phyloP scores from a whole-genome alignment of 305 asterid genomes.

The Fraxinus paxiana region DNA sequence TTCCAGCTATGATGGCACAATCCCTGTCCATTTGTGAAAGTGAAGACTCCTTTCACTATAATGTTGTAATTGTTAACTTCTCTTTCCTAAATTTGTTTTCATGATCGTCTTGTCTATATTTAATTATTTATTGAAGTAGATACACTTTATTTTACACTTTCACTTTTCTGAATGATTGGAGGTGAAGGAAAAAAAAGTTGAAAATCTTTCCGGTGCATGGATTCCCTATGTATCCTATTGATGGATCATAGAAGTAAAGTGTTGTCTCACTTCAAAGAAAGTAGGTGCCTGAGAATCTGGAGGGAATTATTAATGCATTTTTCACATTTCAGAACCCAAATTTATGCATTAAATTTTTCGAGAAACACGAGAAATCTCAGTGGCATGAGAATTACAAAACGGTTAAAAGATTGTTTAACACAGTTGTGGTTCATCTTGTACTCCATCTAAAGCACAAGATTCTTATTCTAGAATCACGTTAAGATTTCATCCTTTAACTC shows the following conservation, averaged over 20 bases:
- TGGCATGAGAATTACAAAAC: not conserved
- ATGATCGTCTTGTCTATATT: not conserved
- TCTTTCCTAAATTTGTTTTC: not conserved
- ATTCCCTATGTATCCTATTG: not conserved
- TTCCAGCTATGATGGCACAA: not conserved
- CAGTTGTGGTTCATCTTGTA: not conserved
- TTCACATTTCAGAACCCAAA: not conserved
- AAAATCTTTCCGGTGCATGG: not conserved
- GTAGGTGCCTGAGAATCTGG: not conserved
- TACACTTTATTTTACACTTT: not conserved
- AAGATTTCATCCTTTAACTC: not conserved
- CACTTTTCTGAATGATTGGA: not conserved
- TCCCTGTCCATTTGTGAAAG: not conserved
- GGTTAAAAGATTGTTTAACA: not conserved
- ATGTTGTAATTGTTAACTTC: not conserved
- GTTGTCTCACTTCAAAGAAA: not conserved
- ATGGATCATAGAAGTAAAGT: not conserved
- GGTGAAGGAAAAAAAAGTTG: not conserved
- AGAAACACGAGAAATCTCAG: not conserved
- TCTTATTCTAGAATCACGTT: not conserved
- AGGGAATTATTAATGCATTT: not conserved
- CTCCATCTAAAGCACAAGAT: not conserved
- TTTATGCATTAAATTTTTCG: not conserved
- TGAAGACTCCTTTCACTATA: not conserved
- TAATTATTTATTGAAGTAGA: not conserved